phyloP scores from a whole-genome alignment of 441 rosid species.

The Raphanus hybrid region DNA sequence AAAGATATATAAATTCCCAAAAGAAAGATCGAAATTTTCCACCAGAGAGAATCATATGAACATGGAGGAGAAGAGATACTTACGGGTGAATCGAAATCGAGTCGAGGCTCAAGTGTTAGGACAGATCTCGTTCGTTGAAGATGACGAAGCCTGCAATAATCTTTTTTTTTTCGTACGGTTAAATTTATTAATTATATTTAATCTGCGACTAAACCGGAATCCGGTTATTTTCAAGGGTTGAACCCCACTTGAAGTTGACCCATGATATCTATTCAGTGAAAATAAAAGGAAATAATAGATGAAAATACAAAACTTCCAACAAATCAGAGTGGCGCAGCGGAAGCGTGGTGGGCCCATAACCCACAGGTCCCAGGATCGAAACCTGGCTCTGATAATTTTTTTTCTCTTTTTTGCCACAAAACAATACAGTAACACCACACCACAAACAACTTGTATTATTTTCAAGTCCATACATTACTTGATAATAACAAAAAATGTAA shows the following conservation, averaged over 20 bases:
- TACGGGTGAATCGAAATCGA: constrained; percentile 24
- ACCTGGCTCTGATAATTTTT: constrained; percentile 74
- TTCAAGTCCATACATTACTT: background rate
- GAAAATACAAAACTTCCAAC: background rate
- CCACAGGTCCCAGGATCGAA: constrained; percentile 96
- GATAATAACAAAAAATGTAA: background rate
- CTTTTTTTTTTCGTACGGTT: too few relatives aligned
- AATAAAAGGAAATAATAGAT: too few relatives aligned
- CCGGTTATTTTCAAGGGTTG: too few relatives aligned
- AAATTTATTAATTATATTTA: too few relatives aligned
- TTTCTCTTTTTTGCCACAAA: too few relatives aligned
- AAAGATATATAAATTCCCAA: background rate
- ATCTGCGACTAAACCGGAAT: too few relatives aligned
- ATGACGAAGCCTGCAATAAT: background rate
- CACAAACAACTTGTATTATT: background rate
- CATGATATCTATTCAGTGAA: too few relatives aligned
- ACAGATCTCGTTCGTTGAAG: background rate
- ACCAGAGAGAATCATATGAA: background rate
- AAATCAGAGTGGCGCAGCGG: constrained; percentile 88
- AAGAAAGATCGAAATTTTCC: background rate
- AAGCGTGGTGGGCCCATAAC: constrained; percentile 99
- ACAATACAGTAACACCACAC: background rate
- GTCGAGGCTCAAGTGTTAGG: background rate
- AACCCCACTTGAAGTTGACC: too few relatives aligned
- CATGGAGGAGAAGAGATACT: constrained; percentile 1